These are phyloP conservation scores for Candida sp. DNA, from an alignment of 1,139 yeast genomes.

Conservation along the genomic window DNA sequence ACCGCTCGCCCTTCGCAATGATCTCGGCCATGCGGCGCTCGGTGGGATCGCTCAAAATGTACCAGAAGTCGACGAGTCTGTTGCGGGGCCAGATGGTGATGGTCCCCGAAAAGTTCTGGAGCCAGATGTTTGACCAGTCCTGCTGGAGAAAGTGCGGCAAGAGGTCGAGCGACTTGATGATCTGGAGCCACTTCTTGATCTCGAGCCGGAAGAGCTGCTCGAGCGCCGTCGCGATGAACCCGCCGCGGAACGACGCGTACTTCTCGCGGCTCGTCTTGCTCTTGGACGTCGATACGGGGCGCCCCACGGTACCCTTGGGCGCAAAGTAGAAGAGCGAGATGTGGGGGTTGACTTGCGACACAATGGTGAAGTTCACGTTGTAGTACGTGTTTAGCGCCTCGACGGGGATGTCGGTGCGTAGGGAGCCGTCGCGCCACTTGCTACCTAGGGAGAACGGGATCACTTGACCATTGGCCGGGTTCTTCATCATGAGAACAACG, in stretches of 20 bases:
- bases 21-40: slow-evolving; percentile 58
- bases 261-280: slow-evolving; percentile 44
- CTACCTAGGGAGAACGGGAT: slow-evolving; percentile 76
- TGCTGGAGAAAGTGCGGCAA: slow-evolving; percentile 73
- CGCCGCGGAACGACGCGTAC: slow-evolving; percentile 66
- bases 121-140: slow-evolving; percentile 82
- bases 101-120: slow-evolving; percentile 76
- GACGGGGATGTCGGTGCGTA: slow-evolving; percentile 74
- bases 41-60: slow-evolving; percentile 72
- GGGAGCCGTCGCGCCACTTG: slow-evolving; percentile 77
- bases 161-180: slow-evolving; percentile 66
- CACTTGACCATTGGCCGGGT: slow-evolving; percentile 43
- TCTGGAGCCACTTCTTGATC: slow-evolving; percentile 74
- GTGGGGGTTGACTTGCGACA: slow-evolving; percentile 86
- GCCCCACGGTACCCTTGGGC: slow-evolving; percentile 81
- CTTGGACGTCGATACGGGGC: slow-evolving; percentile 66
- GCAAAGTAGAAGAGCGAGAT: slow-evolving; percentile 78
- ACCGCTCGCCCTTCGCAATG: slow-evolving; percentile 65
- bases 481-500: slow-evolving; percentile 78
- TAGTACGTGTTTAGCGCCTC: slow-evolving; percentile 75
- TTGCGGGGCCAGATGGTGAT: slow-evolving; percentile 81
- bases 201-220: slow-evolving; percentile 76
- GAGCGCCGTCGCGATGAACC: slow-evolving; percentile 72
- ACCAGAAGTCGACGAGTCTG: slow-evolving; percentile 59
- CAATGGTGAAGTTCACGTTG: slow-evolving; percentile 76